Conservation (phyloP, 2,329 filamentous ascomycete genomes). For the Clonostachys chloroleuca region DNA sequence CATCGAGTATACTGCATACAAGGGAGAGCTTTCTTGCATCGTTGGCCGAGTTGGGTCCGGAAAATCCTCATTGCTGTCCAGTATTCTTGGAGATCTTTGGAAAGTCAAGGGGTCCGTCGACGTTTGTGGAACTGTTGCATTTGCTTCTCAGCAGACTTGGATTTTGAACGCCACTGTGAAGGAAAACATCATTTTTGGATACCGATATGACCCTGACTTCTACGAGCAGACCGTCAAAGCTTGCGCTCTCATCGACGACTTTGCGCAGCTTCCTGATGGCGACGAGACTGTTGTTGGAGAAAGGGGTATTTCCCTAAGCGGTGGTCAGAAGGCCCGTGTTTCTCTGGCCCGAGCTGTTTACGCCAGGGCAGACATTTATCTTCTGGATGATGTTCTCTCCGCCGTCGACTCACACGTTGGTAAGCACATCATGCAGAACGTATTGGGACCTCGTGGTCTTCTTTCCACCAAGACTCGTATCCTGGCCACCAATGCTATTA, state of each 20-base stretch:
- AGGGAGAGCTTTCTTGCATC: slow-evolving; percentile 89
- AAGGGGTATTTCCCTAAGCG: slow-evolving; percentile 91
- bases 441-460: slow-evolving; percentile 80
- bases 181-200: slow-evolving; percentile 95
- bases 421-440: slow-evolving; percentile 89
- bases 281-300: slow-evolving; percentile 97
- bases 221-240: slow-evolving; percentile 91
- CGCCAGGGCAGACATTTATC: slow-evolving; percentile 91
- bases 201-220: slow-evolving; percentile 88
- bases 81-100: slow-evolving; percentile 86
- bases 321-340: slow-evolving; percentile 91
- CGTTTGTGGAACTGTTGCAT: slow-evolving; percentile 78
- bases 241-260: slow-evolving; percentile 87
- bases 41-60: slow-evolving; percentile 93
- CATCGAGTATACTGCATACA: slow-evolving; percentile 84
- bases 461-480: slow-evolving; percentile 84
- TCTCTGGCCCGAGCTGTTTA: slow-evolving; percentile 93
- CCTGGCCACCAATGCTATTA: slow-evolving; percentile 91
- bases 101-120: slow-evolving; percentile 81
- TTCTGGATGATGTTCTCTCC: slow-evolving; percentile 90
- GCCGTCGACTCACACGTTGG: slow-evolving; percentile 99
- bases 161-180: slow-evolving; percentile 97
- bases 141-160: slow-evolving; percentile 91
- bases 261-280: slow-evolving; percentile 86
- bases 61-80: slow-evolving; percentile 89